These are phyloP conservation scores for Extremus antarcticus DNA, from an alignment of 495 filamentous ascomycete genomes.

Conservation along the genomic window DNA sequence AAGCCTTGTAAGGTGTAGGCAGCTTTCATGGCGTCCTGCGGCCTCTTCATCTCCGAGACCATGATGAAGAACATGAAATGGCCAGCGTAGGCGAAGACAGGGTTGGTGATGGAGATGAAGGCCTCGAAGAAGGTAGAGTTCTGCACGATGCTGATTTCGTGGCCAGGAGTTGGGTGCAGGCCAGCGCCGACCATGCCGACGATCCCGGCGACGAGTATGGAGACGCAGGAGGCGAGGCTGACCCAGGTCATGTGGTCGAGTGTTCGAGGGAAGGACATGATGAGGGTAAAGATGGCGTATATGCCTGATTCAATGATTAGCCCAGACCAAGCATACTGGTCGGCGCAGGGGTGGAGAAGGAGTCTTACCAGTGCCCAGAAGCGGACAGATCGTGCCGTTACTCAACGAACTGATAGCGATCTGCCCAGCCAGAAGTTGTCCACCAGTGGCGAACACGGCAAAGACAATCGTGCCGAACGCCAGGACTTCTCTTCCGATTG, in stretches of 20 bases:
- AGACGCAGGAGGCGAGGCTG: conserved; percentile 23
- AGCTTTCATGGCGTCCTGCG: conserved; percentile 46
- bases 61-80: conserved; percentile 46
- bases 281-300: conserved; percentile 32
- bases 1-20: conserved; percentile 36
- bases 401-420: conserved; percentile 31
- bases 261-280: conserved; percentile 26
- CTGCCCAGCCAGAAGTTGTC: conserved; percentile 35
- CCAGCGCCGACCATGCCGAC: conserved; percentile 37
- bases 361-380: conserved; percentile 24
- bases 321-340: neutral
- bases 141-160: conserved; percentile 15
- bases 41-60: conserved; percentile 48
- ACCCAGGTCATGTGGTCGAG: conserved; percentile 25
- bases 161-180: conserved; percentile 23
- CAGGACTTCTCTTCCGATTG: conserved; percentile 25
- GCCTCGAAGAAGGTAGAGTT: conserved; percentile 29
- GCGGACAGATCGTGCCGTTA: conserved; percentile 32
- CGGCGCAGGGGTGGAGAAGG: neutral
- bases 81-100: conserved; percentile 35
- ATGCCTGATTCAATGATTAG: conserved; percentile 29
- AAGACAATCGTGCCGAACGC: conserved; percentile 28
- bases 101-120: conserved; percentile 35
- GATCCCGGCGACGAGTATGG: conserved; percentile 31
- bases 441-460: conserved; percentile 36